Evolutionary conservation across 805 yeast species (phyloP).

Genomic region (Pichia sporocuriosa): DNA sequence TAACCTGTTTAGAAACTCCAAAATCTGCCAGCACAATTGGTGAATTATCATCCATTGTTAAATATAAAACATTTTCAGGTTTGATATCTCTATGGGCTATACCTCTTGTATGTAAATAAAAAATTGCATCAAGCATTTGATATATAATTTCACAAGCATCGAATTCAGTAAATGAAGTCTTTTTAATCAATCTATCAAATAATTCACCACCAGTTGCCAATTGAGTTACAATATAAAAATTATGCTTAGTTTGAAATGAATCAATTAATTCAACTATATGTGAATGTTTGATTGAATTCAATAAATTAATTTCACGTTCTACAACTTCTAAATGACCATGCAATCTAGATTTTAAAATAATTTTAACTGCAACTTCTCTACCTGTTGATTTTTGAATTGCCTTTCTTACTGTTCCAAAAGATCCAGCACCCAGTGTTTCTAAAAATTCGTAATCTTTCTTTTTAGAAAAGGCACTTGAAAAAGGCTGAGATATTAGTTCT

Average conservation of each 20-base stretch:
- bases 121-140: slow-evolving; percentile 72
- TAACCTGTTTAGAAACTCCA: slow-evolving; percentile 82
- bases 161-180: slow-evolving; percentile 81
- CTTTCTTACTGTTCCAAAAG: slow-evolving; percentile 85
- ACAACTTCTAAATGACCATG: slow-evolving; percentile 61
- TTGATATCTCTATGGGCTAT: slow-evolving; percentile 92
- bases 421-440: slow-evolving; percentile 86
- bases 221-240: slow-evolving; percentile 89
- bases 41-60: slow-evolving; percentile 54
- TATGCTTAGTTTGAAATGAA: slow-evolving; percentile 91
- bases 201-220: slow-evolving; percentile 95
- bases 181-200: slow-evolving; percentile 74
- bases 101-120: slow-evolving; percentile 65
- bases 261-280: slow-evolving; percentile 86
- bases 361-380: slow-evolving; percentile 85
- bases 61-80: slow-evolving; percentile 85
- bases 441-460: slow-evolving; percentile 72
- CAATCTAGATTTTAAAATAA: slow-evolving; percentile 77
- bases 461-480: slow-evolving; percentile 26
- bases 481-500: background rate
- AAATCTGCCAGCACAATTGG: slow-evolving; percentile 87
- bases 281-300: slow-evolving; percentile 67
- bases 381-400: slow-evolving; percentile 43
- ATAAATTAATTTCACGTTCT: slow-evolving; percentile 66
- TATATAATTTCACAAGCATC: slow-evolving; percentile 74